Evolutionary conservation across 2,329 filamentous ascomycete genomes (phyloP).

Genomic region (Ophiostoma tasmaniense): DNA sequence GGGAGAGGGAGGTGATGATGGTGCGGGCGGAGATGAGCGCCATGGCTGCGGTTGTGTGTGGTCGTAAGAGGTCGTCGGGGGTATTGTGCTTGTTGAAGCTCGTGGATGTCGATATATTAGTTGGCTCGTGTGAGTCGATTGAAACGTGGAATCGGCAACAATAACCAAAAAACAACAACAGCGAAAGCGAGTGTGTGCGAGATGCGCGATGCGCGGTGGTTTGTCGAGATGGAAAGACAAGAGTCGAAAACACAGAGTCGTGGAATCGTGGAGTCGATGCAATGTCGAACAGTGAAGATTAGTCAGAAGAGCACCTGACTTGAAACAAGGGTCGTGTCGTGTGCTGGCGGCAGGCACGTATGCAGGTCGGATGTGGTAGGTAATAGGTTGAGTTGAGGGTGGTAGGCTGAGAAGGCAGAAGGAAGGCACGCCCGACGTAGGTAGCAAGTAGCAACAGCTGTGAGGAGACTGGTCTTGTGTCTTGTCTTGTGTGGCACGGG

Average conservation of each 20-base stretch:
- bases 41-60: slow-evolving; percentile 46
- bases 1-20: slow-evolving; percentile 70
- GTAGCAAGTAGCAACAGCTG: background rate
- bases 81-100: background rate
- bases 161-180: background rate
- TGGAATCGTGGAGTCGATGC: background rate
- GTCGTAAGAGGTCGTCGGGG: background rate
- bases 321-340: background rate
- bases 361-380: background rate
- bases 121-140: background rate
- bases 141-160: background rate
- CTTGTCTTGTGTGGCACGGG: background rate
- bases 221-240: background rate
- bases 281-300: no score
- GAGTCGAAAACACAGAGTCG: background rate
- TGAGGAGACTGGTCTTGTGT: background rate
- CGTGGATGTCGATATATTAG: background rate
- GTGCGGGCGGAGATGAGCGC: slow-evolving; percentile 70
- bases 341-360: background rate
- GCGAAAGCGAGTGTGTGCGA: background rate
- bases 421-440: background rate
- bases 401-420: background rate
- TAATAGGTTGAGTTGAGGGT: background rate
- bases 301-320: background rate
- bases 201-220: background rate